These are phyloP conservation scores for Abrus pulchellus DNA, from an alignment of 306 rosid species.

Conservation along the genomic window DNA sequence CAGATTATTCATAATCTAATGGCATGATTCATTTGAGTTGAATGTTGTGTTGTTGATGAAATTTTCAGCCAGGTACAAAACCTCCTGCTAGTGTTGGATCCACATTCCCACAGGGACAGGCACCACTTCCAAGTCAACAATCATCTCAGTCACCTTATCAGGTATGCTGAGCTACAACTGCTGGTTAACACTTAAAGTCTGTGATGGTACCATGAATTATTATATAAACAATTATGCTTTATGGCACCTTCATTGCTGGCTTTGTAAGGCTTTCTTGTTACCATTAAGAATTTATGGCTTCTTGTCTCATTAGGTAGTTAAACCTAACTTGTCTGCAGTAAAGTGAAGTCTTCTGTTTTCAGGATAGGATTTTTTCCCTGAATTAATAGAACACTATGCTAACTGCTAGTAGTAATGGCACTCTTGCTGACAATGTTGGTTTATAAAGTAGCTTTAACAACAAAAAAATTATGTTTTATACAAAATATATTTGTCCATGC, in stretches of 20 bases:
- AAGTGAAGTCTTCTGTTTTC: conserved; percentile 6
- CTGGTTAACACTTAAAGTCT: conserved; percentile 18
- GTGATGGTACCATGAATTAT: conserved; percentile 13
- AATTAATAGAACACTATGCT: conserved; percentile 1
- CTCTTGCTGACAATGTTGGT: neutral
- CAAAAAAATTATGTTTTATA: conserved; percentile 8
- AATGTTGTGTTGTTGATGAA: conserved; percentile 45
- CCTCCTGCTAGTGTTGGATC: conserved; percentile 73
- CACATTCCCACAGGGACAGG: conserved; percentile 73
- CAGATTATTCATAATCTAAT: conserved; percentile 43
- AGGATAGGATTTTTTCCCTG: neutral
- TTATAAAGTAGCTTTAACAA: conserved; percentile 19
- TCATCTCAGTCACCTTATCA: conserved; percentile 79
- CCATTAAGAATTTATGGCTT: conserved; percentile 6
- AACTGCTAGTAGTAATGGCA: conserved; percentile 5
- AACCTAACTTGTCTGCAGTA: conserved; percentile 29
- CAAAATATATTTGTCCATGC: neutral
- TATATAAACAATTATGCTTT: conserved; percentile 10
- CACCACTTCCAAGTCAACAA: conserved; percentile 70
- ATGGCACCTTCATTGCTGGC: conserved; percentile 29
- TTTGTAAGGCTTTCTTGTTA: conserved; percentile 34
- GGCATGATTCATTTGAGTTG: conserved; percentile 16
- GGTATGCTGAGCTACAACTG: conserved; percentile 55
- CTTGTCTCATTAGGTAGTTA: conserved; percentile 40
- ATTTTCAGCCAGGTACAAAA: conserved; percentile 75